phyloP scores from a whole-genome alignment of 768 basidiomycete genomes.

The Xerocomellus amylosporus region DNA sequence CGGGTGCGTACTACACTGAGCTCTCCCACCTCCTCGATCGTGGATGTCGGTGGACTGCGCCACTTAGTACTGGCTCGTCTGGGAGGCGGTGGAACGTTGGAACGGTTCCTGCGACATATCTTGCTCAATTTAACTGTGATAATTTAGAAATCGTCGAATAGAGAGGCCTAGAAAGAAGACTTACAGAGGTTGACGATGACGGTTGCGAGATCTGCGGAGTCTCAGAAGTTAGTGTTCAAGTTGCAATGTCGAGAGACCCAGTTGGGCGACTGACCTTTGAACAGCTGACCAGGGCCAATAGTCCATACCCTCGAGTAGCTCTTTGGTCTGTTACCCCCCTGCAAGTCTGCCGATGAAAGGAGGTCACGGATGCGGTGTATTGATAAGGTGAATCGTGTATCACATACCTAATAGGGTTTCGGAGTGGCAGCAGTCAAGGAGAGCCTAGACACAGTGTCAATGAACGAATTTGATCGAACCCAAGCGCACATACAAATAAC shows the following conservation, averaged over 20 bases:
- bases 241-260: background rate
- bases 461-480: background rate
- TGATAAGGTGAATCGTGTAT: background rate
- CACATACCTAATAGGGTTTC: slow-evolving; percentile 25
- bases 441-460: slow-evolving; percentile 15
- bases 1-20: slow-evolving; percentile 17
- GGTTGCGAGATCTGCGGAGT: slow-evolving; percentile 5
- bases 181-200: slow-evolving; percentile 8
- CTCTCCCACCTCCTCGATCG: slow-evolving; percentile 8
- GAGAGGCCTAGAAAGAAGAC: background rate
- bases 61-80: slow-evolving; percentile 9
- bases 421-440: slow-evolving; percentile 33
- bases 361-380: background rate
- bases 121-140: slow-evolving; percentile 11
- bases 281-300: slow-evolving; percentile 10
- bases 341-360: slow-evolving; percentile 16
- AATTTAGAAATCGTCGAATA: background rate
- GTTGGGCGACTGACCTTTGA: slow-evolving; percentile 9
- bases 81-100: background rate
- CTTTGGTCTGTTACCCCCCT: slow-evolving; percentile 11
- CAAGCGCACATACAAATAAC: slow-evolving; percentile 16
- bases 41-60: slow-evolving; percentile 2
- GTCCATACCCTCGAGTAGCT: slow-evolving; percentile 16
- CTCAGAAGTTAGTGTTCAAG: background rate
- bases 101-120: background rate